These are phyloP conservation scores for Talaromyces trachyspermus DNA, from an alignment of 495 filamentous ascomycete species.

Conservation along the genomic window DNA sequence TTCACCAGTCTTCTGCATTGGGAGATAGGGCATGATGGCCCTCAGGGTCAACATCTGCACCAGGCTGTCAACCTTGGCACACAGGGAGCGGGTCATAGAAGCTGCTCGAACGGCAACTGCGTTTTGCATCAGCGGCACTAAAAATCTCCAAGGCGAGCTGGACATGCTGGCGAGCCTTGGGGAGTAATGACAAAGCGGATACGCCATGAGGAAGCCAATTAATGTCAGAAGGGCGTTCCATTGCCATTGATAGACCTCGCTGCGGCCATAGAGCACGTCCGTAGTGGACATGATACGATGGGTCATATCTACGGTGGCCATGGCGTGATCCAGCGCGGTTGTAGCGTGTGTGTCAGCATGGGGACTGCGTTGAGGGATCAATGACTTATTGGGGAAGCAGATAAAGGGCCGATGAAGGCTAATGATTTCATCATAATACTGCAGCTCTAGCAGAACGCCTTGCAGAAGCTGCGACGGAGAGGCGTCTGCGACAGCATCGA, in stretches of 20 bases:
- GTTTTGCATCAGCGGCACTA: too few relatives aligned
- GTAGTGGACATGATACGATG: conserved; percentile 16
- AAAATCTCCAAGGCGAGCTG: too few relatives aligned
- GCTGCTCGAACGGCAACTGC: too few relatives aligned
- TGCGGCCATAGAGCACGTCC: conserved; percentile 18
- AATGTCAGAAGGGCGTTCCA: conserved; percentile 28
- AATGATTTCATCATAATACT: conserved; percentile 25
- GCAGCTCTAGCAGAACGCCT: conserved; percentile 16
- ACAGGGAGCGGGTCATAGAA: too few relatives aligned
- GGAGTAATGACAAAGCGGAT: conserved; percentile 53
- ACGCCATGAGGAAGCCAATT: conserved; percentile 36
- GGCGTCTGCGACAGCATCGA: too few relatives aligned
- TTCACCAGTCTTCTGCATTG: too few relatives aligned
- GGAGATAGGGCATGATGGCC: too few relatives aligned
- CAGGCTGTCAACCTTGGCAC: too few relatives aligned
- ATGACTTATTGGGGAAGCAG: conserved; percentile 18
- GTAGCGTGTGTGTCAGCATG: conserved; percentile 17
- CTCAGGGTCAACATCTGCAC: too few relatives aligned
- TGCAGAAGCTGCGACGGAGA: conserved; percentile 8
- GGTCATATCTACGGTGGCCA: conserved; percentile 13
- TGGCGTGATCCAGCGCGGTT: conserved; percentile 20
- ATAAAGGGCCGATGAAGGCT: conserved; percentile 22
- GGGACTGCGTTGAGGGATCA: conserved; percentile 12
- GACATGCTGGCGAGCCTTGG: too few relatives aligned
- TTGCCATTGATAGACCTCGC: conserved; percentile 25